These are phyloP conservation scores for Volvox africanus DNA, from an alignment of 139 green algal genomes.

Conservation along the genomic window DNA sequence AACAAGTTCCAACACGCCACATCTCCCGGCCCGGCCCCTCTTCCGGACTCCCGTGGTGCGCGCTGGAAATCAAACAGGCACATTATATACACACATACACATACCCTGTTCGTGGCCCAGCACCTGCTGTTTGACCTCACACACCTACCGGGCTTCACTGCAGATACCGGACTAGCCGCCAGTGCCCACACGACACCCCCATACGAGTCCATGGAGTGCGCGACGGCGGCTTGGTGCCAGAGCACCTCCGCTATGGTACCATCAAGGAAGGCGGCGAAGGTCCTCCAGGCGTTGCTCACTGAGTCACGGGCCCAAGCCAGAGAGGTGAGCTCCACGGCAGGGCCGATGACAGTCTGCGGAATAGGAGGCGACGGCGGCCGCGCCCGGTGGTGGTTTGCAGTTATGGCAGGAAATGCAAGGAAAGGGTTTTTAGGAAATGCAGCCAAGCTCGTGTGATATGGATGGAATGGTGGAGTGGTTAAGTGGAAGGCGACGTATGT, in stretches of 20 bases:
- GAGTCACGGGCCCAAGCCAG: constrained; percentile 77
- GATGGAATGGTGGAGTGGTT: too few species aligned
- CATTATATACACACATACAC: too few species aligned
- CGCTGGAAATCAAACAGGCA: too few species aligned
- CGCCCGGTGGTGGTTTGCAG: neutral
- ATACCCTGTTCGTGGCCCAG: too few species aligned
- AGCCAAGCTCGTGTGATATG: too few species aligned
- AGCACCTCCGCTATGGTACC: constrained; percentile 82
- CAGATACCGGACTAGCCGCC: constrained; percentile 62
- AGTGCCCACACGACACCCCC: constrained; percentile 91
- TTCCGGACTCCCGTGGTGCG: too few species aligned
- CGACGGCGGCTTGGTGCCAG: constrained; percentile 48
- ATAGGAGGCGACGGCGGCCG: neutral
- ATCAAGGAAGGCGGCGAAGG: constrained; percentile 85
- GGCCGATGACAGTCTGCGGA: constrained; percentile 76
- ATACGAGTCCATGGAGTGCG: constrained; percentile 73
- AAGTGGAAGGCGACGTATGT: too few species aligned
- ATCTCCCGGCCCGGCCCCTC: too few species aligned
- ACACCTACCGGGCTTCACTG: constrained; percentile 51
- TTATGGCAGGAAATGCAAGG: too few species aligned
- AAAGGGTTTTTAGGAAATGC: too few species aligned
- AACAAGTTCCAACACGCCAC: too few species aligned
- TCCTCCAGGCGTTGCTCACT: constrained; percentile 58
- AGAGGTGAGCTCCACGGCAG: constrained; percentile 70
- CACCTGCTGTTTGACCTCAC: too few species aligned